A percentile compares a stretch with the other conserved stretches of the same genome.
Conservation (phyloP, 306 rosid genomes). For the Cicer yamashitae region DNA sequence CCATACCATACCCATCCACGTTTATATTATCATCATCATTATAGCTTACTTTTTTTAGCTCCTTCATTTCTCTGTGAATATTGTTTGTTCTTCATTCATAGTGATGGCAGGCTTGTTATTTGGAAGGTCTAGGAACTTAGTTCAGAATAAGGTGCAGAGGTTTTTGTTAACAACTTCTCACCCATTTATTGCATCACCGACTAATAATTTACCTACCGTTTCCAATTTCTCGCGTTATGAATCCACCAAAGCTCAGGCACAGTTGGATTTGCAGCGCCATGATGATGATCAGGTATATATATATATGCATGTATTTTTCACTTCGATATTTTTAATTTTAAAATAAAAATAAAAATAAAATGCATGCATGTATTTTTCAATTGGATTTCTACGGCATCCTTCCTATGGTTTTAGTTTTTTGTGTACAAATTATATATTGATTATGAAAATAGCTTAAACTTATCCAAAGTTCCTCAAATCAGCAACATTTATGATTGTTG, state of each 20-base stretch:
- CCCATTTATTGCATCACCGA: slow-evolving; percentile 1
- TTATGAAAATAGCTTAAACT: no score
- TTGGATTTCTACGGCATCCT: no score
- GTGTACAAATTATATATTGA: no score
- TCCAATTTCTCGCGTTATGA: slow-evolving; percentile 43
- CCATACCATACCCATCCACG: background rate
- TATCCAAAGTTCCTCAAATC: no score
- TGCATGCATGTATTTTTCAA: no score
- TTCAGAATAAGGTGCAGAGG: background rate
- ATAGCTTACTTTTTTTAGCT: background rate
- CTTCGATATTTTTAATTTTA: no score
- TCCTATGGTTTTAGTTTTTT: no score
- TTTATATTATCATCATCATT: background rate
- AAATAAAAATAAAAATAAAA: no score
- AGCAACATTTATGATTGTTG: no score
- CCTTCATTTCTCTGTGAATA: background rate
- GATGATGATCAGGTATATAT: slow-evolving; percentile 40
- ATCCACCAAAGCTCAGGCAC: slow-evolving; percentile 53
- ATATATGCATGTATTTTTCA: no score
- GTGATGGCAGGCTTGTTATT: background rate
- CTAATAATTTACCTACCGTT: background rate
- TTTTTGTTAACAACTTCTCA: background rate
- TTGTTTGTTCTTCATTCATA: background rate
- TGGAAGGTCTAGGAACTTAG: background rate
- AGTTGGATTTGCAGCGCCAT: slow-evolving; percentile 32